phyloP scores from a whole-genome alignment of 164 flowering plant species.

The Liquidambar formosana region DNA sequence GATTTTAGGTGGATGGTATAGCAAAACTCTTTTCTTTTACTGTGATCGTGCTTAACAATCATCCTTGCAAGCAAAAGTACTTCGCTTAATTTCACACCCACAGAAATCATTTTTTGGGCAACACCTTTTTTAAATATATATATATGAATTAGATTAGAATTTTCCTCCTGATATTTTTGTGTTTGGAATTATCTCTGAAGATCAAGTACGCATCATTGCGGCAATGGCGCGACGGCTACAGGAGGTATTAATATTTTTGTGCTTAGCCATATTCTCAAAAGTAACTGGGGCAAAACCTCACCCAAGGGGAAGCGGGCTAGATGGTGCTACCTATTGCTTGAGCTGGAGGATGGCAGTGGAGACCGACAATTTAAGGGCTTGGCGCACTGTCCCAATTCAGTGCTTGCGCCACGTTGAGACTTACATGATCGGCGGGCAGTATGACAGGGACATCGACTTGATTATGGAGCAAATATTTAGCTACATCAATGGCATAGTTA shows the following conservation, averaged over 20 bases:
- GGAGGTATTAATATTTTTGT: conserved; percentile 16
- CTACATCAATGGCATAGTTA: conserved; percentile 32
- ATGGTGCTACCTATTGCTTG: conserved; percentile 37
- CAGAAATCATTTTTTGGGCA: no score
- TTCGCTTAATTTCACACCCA: no score
- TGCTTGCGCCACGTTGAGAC: conserved; percentile 47
- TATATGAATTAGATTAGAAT: no score
- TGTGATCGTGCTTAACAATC: no score
- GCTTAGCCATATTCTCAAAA: conserved; percentile 18
- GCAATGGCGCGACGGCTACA: conserved; percentile 13
- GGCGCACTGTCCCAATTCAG: conserved; percentile 71
- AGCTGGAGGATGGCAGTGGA: conserved; percentile 90
- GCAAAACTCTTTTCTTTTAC: no score
- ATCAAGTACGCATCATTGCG: conserved; percentile 16
- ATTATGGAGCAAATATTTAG: conserved; percentile 43
- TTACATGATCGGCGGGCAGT: conserved; percentile 81
- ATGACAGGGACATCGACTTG: conserved; percentile 48
- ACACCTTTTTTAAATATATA: no score
- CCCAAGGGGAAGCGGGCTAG: not conserved
- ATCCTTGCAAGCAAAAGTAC: no score
- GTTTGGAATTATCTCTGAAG: not conserved
- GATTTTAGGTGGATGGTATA: no score
- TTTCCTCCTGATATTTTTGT: no score
- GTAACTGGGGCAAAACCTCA: conserved; percentile 10
- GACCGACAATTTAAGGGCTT: conserved; percentile 59